Evolutionary conservation across 2,329 filamentous ascomycete genomes (phyloP).

Genomic region (Teratosphaeria destructans): DNA sequence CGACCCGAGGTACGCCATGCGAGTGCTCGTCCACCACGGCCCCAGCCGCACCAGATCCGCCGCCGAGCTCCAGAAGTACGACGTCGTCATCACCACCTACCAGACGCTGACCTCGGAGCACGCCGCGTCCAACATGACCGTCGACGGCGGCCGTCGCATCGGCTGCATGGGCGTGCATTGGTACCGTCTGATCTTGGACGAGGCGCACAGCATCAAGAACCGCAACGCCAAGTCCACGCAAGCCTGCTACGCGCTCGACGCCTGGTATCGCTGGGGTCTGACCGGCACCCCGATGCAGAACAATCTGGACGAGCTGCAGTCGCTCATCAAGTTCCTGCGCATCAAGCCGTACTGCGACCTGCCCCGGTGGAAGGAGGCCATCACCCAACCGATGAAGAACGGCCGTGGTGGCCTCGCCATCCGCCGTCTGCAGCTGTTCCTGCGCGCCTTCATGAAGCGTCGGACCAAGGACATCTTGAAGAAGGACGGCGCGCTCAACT

Average conservation of each 20-base stretch:
- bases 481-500: constrained; percentile 68
- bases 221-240: constrained; percentile 91
- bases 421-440: constrained; percentile 67
- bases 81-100: constrained; percentile 95
- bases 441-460: constrained; percentile 97
- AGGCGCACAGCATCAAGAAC: constrained; percentile 98
- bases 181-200: constrained; percentile 92
- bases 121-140: constrained; percentile 53
- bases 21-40: constrained; percentile 85
- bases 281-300: constrained; percentile 98
- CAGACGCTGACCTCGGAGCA: constrained; percentile 91
- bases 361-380: constrained; percentile 80
- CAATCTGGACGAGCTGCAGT: constrained; percentile 92
- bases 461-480: constrained; percentile 95
- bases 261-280: constrained; percentile 90
- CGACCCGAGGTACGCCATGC: constrained; percentile 55
- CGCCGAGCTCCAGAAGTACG: constrained; percentile 69
- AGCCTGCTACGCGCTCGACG: constrained; percentile 73
- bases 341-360: constrained; percentile 88
- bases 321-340: constrained; percentile 79
- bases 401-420: constrained; percentile 85
- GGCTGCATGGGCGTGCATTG: constrained; percentile 88
- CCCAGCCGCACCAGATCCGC: constrained; percentile 70
- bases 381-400: constrained; percentile 79
- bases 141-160: constrained; percentile 54